A percentile compares a stretch with the other conserved stretches of the same genome.
These are phyloP conservation scores for Colletotrichum endophyticum DNA, from an alignment of 2,329 filamentous ascomycete genomes.

Conservation along the genomic window DNA sequence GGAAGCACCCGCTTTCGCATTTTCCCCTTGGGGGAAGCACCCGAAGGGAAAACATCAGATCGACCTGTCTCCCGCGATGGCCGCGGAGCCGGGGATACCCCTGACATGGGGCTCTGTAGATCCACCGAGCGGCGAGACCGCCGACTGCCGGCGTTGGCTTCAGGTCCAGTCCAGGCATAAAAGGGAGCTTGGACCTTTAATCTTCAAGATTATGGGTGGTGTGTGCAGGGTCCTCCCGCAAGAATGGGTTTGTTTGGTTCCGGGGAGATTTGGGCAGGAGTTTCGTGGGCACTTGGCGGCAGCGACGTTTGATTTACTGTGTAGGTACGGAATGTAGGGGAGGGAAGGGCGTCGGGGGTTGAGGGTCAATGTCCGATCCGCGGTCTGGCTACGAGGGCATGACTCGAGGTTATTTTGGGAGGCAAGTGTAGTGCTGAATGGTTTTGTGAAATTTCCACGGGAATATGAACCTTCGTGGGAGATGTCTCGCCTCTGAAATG, in stretches of 20 bases:
- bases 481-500: not conserved
- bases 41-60: not conserved
- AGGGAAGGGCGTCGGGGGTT: not conserved
- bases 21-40: not conserved
- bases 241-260: not conserved
- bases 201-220: not conserved
- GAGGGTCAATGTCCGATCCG: not conserved
- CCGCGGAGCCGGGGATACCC: not conserved
- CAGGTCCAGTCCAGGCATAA: not conserved
- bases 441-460: not conserved
- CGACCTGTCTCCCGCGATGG: not conserved
- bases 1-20: not conserved
- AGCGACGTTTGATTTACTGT: not conserved
- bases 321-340: not conserved
- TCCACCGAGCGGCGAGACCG: not conserved
- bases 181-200: not conserved
- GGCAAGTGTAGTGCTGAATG: not conserved
- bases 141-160: not conserved
- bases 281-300: not conserved
- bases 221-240: not conserved
- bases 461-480: not conserved
- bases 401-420: not conserved
- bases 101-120: rapidly evolving
- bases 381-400: not conserved
- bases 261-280: not conserved